Base-by-base conservation (phyloP, 2,329 filamentous ascomycete genomes). In the Chalara sp. region DNA sequence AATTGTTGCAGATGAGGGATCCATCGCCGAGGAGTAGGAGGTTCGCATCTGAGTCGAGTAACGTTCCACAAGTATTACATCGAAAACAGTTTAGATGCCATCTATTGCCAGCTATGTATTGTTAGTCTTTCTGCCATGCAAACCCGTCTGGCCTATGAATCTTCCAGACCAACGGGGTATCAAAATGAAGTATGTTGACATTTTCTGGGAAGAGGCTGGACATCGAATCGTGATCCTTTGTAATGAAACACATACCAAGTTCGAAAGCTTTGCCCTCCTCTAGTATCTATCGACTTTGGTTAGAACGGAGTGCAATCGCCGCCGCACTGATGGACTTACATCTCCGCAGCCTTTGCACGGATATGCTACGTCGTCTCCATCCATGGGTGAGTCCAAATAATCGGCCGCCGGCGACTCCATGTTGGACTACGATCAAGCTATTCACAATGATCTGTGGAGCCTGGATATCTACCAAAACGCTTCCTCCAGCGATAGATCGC, bases 11-110 rank as follows among this genome's bases (percentile, higher is more conserved):
- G 62, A 99, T 97, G 59, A 99, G 82, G 13, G 92, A 97, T 58
- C 93, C 93, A 72, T 99, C 93, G 67, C 93, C 93, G 56, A 99
- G 87, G 30, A 99, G 86, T 47, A 99, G 84, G 46, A 99, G 84
- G 71, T 97, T 97, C 62, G 93, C 93, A 67, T 99, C 92, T 55
- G 93, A 97, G 73, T 99, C 93, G 72, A 99, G 89, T 52, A 96
- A 83, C 54, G 91, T 96, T 65, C 84, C 83, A 76, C 92, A 99
- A 50, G 88, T 95, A 69, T 96, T 93, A 78, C 92, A 97, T 67
- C 91, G 87, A 73, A 99, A 99, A 76, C 93, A 99, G 73, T 96
- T 88, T 65, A 99, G 88, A 76, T 99, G 93, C 93, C 92, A 97
- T 79, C 92, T 82, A 69, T 95, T 93, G 57, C 91, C 91, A 68